These are phyloP conservation scores for Phytophthora rubi DNA, from an alignment of 352 stramenopile genomes.

Conservation along the genomic window DNA sequence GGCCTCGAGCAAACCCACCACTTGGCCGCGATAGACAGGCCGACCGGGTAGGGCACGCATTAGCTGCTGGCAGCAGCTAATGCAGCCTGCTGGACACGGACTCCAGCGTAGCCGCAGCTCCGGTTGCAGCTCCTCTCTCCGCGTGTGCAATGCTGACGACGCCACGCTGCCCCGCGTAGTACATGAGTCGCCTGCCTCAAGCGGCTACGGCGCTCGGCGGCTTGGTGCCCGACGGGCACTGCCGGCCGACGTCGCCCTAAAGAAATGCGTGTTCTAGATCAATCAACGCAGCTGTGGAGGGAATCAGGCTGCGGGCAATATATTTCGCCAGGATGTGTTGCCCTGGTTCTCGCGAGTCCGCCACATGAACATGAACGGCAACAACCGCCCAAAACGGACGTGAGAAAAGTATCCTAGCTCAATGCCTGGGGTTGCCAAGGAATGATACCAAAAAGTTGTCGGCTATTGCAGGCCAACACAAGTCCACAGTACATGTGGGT, in stretches of 20 bases:
- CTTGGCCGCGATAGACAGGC: conserved; percentile 21
- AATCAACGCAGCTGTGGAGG: conserved; percentile 14
- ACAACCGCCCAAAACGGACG: conserved; percentile 14
- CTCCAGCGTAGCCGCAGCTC: not conserved
- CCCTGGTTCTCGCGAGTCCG: conserved; percentile 17
- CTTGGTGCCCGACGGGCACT: too few species aligned
- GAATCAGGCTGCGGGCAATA: conserved; percentile 27
- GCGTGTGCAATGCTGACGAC: conserved; percentile 11
- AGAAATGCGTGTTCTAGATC: conserved; percentile 7
- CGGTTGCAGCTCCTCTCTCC: not conserved
- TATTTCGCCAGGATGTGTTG: conserved; percentile 23
- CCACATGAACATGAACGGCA: conserved; percentile 9
- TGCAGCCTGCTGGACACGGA: too few species aligned
- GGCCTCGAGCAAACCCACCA: conserved; percentile 20
- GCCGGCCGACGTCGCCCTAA: not conserved
- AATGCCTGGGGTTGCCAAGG: not conserved
- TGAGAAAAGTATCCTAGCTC: conserved; percentile 15
- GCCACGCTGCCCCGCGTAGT: conserved; percentile 4
- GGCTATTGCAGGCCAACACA: too few species aligned
- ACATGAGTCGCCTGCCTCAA: conserved; percentile 5
- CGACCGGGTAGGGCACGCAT: conserved; percentile 19
- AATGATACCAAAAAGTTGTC: conserved; percentile 1
- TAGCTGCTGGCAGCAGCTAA: not conserved
- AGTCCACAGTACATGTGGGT: too few species aligned
- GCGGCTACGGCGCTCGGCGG: not conserved